phyloP scores from a whole-genome alignment of 148 eudicot genomes.

The Dysphania ambrosioides region DNA sequence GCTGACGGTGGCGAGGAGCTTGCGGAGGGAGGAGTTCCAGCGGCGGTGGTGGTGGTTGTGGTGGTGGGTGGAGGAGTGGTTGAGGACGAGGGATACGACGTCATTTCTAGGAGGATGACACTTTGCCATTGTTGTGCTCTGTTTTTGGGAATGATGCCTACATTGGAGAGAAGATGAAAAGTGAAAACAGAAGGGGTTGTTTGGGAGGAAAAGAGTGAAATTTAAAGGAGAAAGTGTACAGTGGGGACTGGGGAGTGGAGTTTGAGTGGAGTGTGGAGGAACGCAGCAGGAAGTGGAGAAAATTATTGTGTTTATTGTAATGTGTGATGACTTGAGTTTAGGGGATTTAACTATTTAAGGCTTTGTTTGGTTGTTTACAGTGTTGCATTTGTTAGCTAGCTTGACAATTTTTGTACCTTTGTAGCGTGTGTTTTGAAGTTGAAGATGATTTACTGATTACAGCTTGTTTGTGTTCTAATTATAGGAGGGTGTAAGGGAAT shows the following conservation, averaged over 20 bases:
- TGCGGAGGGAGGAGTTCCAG: slow-evolving; percentile 50
- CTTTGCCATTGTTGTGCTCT: slow-evolving; percentile 15
- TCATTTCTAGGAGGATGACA: slow-evolving; percentile 30
- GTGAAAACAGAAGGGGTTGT: not conserved
- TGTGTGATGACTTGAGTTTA: not conserved
- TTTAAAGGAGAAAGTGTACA: too few relatives aligned
- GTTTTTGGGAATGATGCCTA: not conserved
- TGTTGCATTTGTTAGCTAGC: not conserved
- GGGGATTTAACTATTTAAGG: not conserved
- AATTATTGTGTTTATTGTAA: not conserved
- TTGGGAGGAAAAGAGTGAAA: not conserved
- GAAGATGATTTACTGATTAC: not conserved
- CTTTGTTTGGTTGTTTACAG: not conserved
- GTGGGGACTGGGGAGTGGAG: too few relatives aligned
- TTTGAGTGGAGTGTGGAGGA: not conserved
- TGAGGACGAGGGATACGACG: slow-evolving; percentile 34
- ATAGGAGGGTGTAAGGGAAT: not conserved
- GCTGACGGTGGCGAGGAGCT: slow-evolving; percentile 44
- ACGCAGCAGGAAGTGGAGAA: not conserved
- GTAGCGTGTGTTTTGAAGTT: too few relatives aligned
- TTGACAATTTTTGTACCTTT: not conserved
- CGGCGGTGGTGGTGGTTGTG: slow-evolving; percentile 24
- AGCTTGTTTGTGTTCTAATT: not conserved
- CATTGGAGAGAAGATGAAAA: slow-evolving; percentile 15
- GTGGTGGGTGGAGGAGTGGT: slow-evolving; percentile 12